Base-by-base conservation (phyloP, 495 filamentous ascomycete genomes). In the Penicillium crystallinum region DNA sequence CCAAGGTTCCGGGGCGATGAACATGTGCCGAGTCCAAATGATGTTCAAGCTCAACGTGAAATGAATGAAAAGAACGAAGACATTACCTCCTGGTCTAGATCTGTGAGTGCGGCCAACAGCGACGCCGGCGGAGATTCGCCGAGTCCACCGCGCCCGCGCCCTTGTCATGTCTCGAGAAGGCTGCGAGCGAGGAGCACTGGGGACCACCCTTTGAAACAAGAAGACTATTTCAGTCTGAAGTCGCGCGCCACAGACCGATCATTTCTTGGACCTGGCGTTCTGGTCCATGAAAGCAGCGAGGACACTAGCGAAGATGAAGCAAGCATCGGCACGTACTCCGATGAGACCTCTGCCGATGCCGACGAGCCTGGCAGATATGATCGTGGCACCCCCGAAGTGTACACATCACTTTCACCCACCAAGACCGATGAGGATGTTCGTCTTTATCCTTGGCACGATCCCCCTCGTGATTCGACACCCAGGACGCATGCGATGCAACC, bases 151-250 rank as follows among this genome's bases (percentile, higher is more conserved):
- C 61, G 59, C 19, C 58, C 56, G 29, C 55, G 52, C 22, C 61
- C 57, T 35, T 55, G 50, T 22, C 50, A 52, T 14, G 49, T 58
- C 15, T 29, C 58, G 12, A 55, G 62, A 30, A 63, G 75, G 49
- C 65, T 65, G 19, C 65, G 77, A 54, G 74, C 77, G 14, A 74
- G 70, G 46, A 80, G 77, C 49, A 68, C 74, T 15, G 75, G 77
- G 19, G 74, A 72, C 25, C 67, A 64, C 35, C 71, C 69, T 1
- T 59, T 72, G 25, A 66, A 75, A 37, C 65, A 68, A 45, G 57
- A 55, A 14, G 75, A 76, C 35, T 74, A 74, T 49, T 74, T 76
- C 53, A 71, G 52, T 35, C 42, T 70, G 17, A 65, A 65, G 22
- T 56, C 36, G 34, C 53, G 40, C 8, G 35, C 54, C 25, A 51